Base-by-base conservation (phyloP, 495 filamentous ascomycete species). In the Penicillium herquei region DNA sequence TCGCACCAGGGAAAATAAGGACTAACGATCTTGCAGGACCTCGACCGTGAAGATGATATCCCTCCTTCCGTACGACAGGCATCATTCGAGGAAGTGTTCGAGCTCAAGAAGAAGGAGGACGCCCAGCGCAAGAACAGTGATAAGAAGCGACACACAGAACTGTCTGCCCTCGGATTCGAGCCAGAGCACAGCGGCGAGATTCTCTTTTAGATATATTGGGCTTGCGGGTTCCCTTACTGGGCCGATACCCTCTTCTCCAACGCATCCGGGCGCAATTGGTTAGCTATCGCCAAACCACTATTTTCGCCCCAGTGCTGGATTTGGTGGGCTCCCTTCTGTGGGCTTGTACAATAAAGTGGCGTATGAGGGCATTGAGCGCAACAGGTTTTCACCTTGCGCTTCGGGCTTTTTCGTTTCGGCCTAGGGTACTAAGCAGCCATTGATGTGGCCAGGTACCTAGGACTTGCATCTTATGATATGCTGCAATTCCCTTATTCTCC, bases 1-100 rank as follows among this genome's bases (percentile, higher is more conserved):
- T 51, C 10, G 37, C 35, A 41, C 35, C 14, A 17, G 2, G 3
- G 9, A 56, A 43, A 52, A 52, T 30, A 26, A 4, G 21, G 21
- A 26, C 21, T 26, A 34, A 30, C 52, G 16, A 14, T 57, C 7
- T 50, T 35, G 13, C 41, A 89, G 86, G 93, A 98, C 63, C 82
- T 97, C 14, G 93, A 98, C 73, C 91, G 87, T 61, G 93, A 98
- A 71, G 93, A 98, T 70, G 85, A 96, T 44, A 73, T 91, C 37
- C 92, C 92, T 0, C 72, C 83, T 26, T 81, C 83, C 0, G 84
- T 87, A 61, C 81, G 85, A 56, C 76, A 82, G 63, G 92, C 82
- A 3, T 80, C 89, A 0, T 75, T 84, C 30, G 80, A 86, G 52
- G 74, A 87, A 56, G 91, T 96, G 9, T 81, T 87, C 64, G 82